Evolutionary conservation across 208 protist genomes (phyloP).

Genomic region (Entamoeba moshkovskii): DNA sequence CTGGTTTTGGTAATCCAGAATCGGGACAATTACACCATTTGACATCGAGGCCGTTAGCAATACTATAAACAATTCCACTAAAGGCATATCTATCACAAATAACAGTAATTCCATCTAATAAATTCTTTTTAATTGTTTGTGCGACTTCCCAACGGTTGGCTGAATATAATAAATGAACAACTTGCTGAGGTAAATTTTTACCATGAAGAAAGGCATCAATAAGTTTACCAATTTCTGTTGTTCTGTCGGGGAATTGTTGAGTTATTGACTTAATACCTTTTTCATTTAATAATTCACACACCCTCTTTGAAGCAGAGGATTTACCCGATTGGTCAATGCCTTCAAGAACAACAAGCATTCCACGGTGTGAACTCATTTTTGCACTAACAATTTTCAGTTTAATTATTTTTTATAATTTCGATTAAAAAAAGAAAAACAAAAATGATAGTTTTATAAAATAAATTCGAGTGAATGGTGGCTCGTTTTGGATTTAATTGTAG

Average conservation of each 20-base stretch:
- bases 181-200: background rate
- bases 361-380: too few species aligned
- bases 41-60: background rate
- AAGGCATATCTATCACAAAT: conserved; percentile 22
- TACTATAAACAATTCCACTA: conserved; percentile 2
- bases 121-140: background rate
- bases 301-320: background rate
- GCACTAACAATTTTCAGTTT: too few species aligned
- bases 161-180: conserved; percentile 7
- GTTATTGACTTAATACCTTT: background rate
- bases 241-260: background rate
- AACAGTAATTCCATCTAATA: conserved; percentile 4
- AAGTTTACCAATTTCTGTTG: conserved; percentile 2
- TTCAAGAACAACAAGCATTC: background rate
- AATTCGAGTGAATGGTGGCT: too few species aligned
- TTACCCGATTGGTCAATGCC: conserved; percentile 6
- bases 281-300: background rate
- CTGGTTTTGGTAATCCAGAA: background rate
- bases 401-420: too few species aligned
- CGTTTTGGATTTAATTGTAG: too few species aligned
- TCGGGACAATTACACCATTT: background rate
- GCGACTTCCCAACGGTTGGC: conserved; percentile 15
- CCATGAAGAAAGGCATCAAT: conserved; percentile 13
- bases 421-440: too few species aligned
- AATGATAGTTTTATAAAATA: too few species aligned